Base-by-base conservation (phyloP, 768 basidiomycete species). In the Tylopilus plumbeoviolaceoides region DNA sequence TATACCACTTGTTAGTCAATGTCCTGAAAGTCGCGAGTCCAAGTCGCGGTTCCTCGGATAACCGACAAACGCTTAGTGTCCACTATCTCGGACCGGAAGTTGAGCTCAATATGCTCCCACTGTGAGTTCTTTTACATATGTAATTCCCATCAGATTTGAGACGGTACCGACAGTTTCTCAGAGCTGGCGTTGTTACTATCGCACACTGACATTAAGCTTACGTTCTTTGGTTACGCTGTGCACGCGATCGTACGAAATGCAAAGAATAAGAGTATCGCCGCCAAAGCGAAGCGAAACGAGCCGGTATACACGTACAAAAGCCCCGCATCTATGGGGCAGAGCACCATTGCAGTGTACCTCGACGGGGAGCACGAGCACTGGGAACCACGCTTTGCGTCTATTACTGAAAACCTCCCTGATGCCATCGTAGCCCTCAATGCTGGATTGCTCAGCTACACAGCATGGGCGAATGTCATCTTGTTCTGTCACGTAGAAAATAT, bases 101-200 rank as follows among this genome's bases (percentile, higher is more conserved):
- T 27, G 75, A 75, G 55, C 64, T 76, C 27, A 68, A 69, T 43
- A 71, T 70, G 58, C 60, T 75, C 31, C 76, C 73, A 15, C 46
- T 73, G 76, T 77, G 42, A 27, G 74, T 70, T 17, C 10, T 31
- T 50, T 18, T 18, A 23, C 23, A 15, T 41, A 25, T 25, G 8
- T 9, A 2, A 3, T 33, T 14, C 10, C 21, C 28, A 33, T 48
- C 39, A 15, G 18, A 17, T 23, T 47, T 48, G 47, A 52, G 20
- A 53, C 11, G n/a, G 21, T 21, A 15, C 44, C 36, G 27, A 28
- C 48, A 76, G 78, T 31, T 78, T 76, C 57, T 71, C 73, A 14
- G 77, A 79, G 56, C 59, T 79, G 35, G 78, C 75, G 5, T 60
- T 79, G 21, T 61, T 78, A 35, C 59, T 76, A 17, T 76, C 75